Conservation (phyloP, 2,329 filamentous ascomycete genomes). For the Diaporthe citrichinensis region DNA sequence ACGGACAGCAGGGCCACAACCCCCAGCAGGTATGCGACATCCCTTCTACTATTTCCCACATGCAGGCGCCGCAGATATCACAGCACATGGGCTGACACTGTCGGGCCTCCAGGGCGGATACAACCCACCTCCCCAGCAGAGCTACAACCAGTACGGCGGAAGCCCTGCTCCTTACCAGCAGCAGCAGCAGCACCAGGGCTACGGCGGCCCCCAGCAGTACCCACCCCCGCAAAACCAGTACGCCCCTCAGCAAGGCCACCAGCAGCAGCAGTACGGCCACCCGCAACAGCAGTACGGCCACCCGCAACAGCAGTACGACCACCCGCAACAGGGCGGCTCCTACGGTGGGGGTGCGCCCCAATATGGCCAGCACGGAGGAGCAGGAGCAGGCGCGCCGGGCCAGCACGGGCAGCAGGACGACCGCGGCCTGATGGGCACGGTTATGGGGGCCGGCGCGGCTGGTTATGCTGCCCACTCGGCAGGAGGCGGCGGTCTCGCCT, state of each 20-base stretch:
- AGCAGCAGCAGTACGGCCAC: constrained; percentile 19
- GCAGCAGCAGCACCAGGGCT: constrained; percentile 40
- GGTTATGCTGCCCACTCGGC: constrained; percentile 68
- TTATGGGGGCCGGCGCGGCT: constrained; percentile 67
- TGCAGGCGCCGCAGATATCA: constrained; percentile 43
- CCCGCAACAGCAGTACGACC: constrained; percentile 16
- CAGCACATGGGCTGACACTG: not conserved
- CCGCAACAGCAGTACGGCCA: constrained; percentile 20
- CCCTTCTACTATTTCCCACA: constrained; percentile 40
- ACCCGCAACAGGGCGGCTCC: not conserved
- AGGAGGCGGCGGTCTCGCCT: constrained; percentile 66
- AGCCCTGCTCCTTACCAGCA: constrained; percentile 42
- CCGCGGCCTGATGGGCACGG: constrained; percentile 68
- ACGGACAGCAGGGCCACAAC: constrained; percentile 43
- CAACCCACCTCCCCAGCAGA: constrained; percentile 48
- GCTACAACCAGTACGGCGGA: constrained; percentile 40
- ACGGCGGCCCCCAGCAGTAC: constrained; percentile 41
- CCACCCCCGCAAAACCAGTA: constrained; percentile 42
- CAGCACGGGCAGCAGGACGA: constrained; percentile 57
- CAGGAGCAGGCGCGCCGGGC: constrained; percentile 29
- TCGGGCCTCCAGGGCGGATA: constrained; percentile 38
- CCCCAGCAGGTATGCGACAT: constrained; percentile 45
- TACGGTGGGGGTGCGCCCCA: not conserved
- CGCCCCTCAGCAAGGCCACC: constrained; percentile 39
- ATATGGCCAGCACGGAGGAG: not conserved